These are phyloP conservation scores for Fusarium nygamai DNA, from an alignment of 2,329 filamentous ascomycete genomes.

Conservation along the genomic window DNA sequence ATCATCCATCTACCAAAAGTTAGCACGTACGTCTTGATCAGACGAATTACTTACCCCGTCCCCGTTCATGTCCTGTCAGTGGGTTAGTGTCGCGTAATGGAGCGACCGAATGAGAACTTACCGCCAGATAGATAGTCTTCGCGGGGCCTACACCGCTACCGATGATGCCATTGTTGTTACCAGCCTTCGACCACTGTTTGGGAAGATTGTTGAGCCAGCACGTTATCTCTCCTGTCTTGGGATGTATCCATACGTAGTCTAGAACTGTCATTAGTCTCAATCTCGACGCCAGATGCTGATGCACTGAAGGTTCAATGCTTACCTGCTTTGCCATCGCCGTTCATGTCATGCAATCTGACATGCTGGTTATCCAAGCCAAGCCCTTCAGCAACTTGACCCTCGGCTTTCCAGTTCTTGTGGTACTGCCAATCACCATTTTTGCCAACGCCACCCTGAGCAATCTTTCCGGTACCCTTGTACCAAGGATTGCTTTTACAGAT, in stretches of 20 bases:
- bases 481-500: neutral
- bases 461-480: neutral
- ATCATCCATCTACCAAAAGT: neutral
- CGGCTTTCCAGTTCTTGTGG: neutral
- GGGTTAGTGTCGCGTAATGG: neutral
- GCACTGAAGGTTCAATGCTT: too few relatives aligned
- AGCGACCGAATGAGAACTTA: neutral
- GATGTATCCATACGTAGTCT: conserved; percentile 19
- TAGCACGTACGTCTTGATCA: fast-evolving
- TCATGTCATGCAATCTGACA: conserved; percentile 14
- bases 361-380: neutral
- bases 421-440: conserved; percentile 9
- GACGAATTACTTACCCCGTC: neutral
- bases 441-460: neutral
- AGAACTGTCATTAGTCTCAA: neutral
- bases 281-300: fast-evolving
- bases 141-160: neutral
- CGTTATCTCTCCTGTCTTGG: neutral
- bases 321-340: conserved; percentile 16
- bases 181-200: neutral
- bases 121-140: conserved; percentile 5
- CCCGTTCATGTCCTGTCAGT: neutral
- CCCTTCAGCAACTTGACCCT: neutral
- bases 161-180: conserved; percentile 6
- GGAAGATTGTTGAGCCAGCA: conserved; percentile 16